Conservation (phyloP, 257 asterid species). For the Solanum pinnatisectum region DNA sequence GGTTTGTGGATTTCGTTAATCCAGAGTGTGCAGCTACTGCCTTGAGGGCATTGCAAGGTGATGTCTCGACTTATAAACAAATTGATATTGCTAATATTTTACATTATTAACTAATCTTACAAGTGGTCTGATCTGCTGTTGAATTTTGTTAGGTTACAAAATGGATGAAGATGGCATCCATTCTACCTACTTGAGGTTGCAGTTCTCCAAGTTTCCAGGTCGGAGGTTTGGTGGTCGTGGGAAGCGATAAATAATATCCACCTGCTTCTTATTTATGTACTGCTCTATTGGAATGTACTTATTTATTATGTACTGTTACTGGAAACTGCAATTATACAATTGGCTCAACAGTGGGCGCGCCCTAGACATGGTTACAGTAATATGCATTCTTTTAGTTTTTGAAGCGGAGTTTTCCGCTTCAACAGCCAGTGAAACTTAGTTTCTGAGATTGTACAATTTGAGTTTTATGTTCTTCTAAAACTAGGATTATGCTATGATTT, state of each 20-base stretch:
- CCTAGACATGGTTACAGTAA: background rate
- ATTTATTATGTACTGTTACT: background rate
- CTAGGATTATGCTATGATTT: background rate
- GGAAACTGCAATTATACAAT: background rate
- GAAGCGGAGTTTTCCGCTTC: no score
- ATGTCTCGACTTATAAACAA: background rate
- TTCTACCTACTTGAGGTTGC: constrained; percentile 33
- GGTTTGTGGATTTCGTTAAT: constrained; percentile 42
- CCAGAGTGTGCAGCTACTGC: constrained; percentile 56
- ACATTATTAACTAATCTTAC: background rate
- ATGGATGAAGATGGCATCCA: constrained; percentile 28
- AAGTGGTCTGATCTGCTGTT: background rate
- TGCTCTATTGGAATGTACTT: background rate
- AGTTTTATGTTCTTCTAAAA: no score
- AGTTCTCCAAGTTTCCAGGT: constrained; percentile 43
- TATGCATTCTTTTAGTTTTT: background rate
- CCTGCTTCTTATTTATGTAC: background rate
- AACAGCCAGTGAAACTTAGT: background rate
- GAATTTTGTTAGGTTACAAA: constrained; percentile 30
- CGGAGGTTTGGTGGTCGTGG: constrained; percentile 33
- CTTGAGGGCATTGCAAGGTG: constrained; percentile 45
- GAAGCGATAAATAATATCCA: constrained; percentile 13
- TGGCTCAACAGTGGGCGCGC: background rate
- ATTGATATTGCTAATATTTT: no score
- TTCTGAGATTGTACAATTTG: background rate